Conservation (phyloP, 495 filamentous ascomycete species). For the Amorphotheca resinae region DNA sequence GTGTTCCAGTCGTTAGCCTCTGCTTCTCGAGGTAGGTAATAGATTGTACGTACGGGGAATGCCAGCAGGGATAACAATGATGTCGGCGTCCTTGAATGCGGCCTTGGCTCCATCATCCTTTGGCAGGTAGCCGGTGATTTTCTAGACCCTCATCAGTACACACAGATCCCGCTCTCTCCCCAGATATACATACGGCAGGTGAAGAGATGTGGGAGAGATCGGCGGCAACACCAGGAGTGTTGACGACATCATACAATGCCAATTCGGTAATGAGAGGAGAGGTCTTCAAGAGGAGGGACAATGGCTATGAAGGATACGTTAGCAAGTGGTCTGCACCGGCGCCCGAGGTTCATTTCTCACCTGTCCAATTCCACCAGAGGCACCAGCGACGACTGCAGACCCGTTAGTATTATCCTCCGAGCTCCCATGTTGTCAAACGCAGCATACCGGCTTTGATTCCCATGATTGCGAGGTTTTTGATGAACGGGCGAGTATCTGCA, state of each 20-base stretch:
- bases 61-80: conserved; percentile 93
- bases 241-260: conserved; percentile 96
- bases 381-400: conserved; percentile 74
- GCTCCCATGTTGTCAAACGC: background rate
- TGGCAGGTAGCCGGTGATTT: conserved; percentile 82
- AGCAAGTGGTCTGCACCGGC: conserved; percentile 18
- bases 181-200: conserved; percentile 55
- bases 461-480: conserved; percentile 46
- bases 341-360: conserved; percentile 42
- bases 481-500: background rate
- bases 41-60: conserved; percentile 68
- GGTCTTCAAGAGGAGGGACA: conserved; percentile 89
- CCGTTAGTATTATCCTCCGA: too few species aligned
- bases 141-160: conserved; percentile 38
- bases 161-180: too few species aligned
- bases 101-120: conserved; percentile 79
- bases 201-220: conserved; percentile 97
- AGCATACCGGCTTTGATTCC: conserved; percentile 69
- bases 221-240: conserved; percentile 89
- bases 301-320: conserved; percentile 49
- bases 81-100: conserved; percentile 80
- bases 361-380: conserved; percentile 97
- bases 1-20: conserved; percentile 4
- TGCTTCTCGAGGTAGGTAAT: background rate
- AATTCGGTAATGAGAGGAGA: conserved; percentile 80